Percentiles rank a stretch among this genome's conserved stretches.
These are phyloP conservation scores for Backusella circina DNA, from an alignment of 192 early-diverging fungal species.

Conservation along the genomic window DNA sequence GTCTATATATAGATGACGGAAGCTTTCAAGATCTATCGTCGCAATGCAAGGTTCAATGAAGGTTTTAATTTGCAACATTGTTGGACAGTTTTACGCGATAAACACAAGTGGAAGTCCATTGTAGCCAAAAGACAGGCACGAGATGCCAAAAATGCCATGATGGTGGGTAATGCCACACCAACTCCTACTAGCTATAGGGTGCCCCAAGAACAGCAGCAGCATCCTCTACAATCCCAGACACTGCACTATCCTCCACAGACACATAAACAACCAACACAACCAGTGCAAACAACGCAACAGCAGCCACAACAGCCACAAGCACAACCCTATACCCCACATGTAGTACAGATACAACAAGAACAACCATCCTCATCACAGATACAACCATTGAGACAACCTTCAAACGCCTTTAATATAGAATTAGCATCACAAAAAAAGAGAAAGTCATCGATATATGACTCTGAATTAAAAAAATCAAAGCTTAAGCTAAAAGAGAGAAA, in stretches of 20 bases:
- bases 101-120: neutral
- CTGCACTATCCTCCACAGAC: no score
- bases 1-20: neutral
- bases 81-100: neutral
- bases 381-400: neutral
- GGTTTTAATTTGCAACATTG: neutral
- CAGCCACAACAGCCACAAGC: neutral
- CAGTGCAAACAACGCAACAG: neutral
- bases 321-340: neutral
- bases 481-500: neutral
- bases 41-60: neutral
- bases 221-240: neutral
- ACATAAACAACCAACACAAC: neutral
- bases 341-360: no score
- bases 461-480: neutral
- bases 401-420: neutral
- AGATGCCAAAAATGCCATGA: neutral
- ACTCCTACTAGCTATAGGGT: neutral
- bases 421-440: neutral
- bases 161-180: neutral
- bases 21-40: neutral
- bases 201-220: neutral
- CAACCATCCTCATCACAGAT: no score
- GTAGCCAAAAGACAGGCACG: neutral
- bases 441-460: neutral